A percentile compares a stretch with the other conserved stretches of the same genome.
Evolutionary conservation across 2,329 filamentous ascomycete genomes (phyloP).

Genomic region (Paraphaeosphaeria minitans): DNA sequence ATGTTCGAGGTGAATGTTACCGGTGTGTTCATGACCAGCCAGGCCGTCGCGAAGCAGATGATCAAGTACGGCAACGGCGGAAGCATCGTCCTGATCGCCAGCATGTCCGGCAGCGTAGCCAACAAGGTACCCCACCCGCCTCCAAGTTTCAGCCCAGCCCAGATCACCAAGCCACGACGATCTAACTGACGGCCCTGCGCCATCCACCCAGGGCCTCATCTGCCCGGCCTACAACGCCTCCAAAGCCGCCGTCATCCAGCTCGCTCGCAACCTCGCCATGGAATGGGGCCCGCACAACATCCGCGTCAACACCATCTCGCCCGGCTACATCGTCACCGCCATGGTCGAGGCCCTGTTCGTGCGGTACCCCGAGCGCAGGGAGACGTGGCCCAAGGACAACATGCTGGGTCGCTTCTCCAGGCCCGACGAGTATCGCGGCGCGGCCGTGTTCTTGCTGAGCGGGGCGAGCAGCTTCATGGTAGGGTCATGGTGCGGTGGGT

Average conservation of each 20-base stretch:
- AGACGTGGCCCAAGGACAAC: constrained; percentile 82
- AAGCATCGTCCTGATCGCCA: constrained; percentile 66
- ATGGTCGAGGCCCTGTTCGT: constrained; percentile 85
- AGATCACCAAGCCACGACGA: not conserved
- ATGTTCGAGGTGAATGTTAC: constrained; percentile 69
- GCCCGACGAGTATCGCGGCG: constrained; percentile 46
- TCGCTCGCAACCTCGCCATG: constrained; percentile 70
- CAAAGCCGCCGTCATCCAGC: constrained; percentile 75
- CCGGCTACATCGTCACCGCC: constrained; percentile 78
- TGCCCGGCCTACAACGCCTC: constrained; percentile 76
- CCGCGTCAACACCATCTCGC: constrained; percentile 79
- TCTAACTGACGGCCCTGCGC: constrained; percentile 22
- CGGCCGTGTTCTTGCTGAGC: constrained; percentile 47
- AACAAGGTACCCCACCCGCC: constrained; percentile 60
- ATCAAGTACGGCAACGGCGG: constrained; percentile 64
- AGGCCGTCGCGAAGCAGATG: constrained; percentile 68
- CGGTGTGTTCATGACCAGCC: constrained; percentile 66
- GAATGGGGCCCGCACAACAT: constrained; percentile 78
- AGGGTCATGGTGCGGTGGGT: too few species aligned
- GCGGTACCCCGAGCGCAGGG: constrained; percentile 68
- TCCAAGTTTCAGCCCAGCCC: too few species aligned
- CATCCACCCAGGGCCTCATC: constrained; percentile 68
- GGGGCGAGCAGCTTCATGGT: constrained; percentile 50
- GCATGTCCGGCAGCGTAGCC: constrained; percentile 65
- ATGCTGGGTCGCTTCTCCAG: constrained; percentile 66